These are phyloP conservation scores for Exobasidium rhododendri DNA, from an alignment of 1,284 basidiomycete species.

Conservation along the genomic window DNA sequence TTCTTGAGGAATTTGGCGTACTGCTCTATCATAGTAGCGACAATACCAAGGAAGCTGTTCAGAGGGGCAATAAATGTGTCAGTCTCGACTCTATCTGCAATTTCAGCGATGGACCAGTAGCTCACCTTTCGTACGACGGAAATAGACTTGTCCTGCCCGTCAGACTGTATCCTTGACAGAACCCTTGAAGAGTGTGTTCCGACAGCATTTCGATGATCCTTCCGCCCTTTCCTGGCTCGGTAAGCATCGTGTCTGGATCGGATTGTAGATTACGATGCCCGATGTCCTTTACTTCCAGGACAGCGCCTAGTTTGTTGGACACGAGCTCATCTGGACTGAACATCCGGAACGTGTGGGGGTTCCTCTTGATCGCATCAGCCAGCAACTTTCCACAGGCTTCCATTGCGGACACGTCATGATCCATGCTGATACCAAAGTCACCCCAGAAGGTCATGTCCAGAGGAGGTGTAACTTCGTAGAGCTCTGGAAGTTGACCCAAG, in stretches of 20 bases:
- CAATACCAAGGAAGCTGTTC: slow-evolving; percentile 58
- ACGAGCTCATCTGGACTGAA: slow-evolving; percentile 89
- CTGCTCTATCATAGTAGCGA: slow-evolving; percentile 58
- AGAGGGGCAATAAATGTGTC: not conserved
- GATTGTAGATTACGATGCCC: slow-evolving; percentile 71
- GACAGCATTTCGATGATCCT: slow-evolving; percentile 81
- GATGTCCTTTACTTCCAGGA: slow-evolving; percentile 60
- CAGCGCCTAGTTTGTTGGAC: slow-evolving; percentile 80
- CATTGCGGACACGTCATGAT: slow-evolving; percentile 69
- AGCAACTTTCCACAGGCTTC: slow-evolving; percentile 67
- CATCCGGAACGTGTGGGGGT: slow-evolving; percentile 73
- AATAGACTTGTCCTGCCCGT: slow-evolving; percentile 74
- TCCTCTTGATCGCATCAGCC: slow-evolving; percentile 59
- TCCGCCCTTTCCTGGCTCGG: slow-evolving; percentile 65
- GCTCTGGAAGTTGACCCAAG: not conserved
- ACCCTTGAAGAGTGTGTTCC: slow-evolving; percentile 82
- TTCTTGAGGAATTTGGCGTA: slow-evolving; percentile 77
- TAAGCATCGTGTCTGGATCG: slow-evolving; percentile 61
- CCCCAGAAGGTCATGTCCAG: not conserved
- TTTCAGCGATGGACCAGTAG: slow-evolving; percentile 57
- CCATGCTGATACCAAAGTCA: slow-evolving; percentile 56
- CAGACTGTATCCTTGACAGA: slow-evolving; percentile 79
- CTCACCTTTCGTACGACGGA: slow-evolving; percentile 86
- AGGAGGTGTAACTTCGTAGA: not conserved
- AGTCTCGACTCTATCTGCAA: not conserved